Conservation (phyloP, 1,284 basidiomycete species). For the Thelephora terrestris region DNA sequence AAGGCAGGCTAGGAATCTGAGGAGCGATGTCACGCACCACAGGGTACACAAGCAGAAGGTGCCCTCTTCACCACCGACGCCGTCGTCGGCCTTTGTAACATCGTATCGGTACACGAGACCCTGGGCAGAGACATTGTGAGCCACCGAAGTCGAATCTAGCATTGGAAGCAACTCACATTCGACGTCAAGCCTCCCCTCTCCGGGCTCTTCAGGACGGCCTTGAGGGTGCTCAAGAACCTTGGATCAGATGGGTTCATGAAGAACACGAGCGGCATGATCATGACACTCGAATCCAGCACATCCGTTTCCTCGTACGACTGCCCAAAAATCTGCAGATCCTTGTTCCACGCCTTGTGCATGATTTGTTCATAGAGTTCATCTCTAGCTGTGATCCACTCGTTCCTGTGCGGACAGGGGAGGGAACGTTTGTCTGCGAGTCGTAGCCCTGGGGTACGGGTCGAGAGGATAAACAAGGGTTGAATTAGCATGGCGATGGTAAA, state of each 20-base stretch:
- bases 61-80: constrained; percentile 89
- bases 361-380: constrained; percentile 81
- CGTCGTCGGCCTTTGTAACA: constrained; percentile 73
- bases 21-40: constrained; percentile 35
- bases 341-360: constrained; percentile 74
- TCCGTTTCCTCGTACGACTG: constrained; percentile 72
- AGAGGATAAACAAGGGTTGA: constrained; percentile 1
- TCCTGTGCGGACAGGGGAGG: constrained; percentile 61
- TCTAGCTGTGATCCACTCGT: constrained; percentile 64
- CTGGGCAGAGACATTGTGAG: constrained; percentile 21
- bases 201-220: constrained; percentile 71
- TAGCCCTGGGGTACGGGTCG: constrained; percentile 37
- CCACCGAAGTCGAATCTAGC: background rate
- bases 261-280: constrained; percentile 84
- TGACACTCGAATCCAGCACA: constrained; percentile 61
- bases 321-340: constrained; percentile 54
- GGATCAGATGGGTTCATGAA: constrained; percentile 80
- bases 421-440: constrained; percentile 86
- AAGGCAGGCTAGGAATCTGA: background rate
- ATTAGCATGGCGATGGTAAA: background rate
- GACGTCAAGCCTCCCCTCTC: constrained; percentile 84
- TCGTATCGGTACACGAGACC: constrained; percentile 76
- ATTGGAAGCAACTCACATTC: constrained; percentile 42
- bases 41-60: constrained; percentile 75
- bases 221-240: constrained; percentile 75